phyloP scores from a whole-genome alignment of 2,329 filamentous ascomycete genomes.

The Talaromyces sp. region DNA sequence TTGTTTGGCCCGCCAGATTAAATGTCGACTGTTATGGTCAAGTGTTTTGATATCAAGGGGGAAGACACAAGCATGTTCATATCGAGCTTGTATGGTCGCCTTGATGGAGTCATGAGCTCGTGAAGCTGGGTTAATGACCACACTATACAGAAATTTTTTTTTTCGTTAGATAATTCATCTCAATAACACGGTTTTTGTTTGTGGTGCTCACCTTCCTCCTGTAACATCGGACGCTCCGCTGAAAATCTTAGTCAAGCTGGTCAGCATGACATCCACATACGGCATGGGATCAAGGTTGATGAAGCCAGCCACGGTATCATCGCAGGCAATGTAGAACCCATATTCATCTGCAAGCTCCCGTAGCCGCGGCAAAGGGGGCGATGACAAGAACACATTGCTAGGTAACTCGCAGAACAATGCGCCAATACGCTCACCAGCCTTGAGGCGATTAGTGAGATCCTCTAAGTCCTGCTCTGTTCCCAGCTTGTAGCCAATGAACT shows the following conservation, averaged over 20 bases:
- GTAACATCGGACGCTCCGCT: conserved; percentile 14
- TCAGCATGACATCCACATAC: conserved; percentile 14
- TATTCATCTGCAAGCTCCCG: conserved; percentile 12
- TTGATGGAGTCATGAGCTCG: too few species aligned
- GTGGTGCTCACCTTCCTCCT: conserved; percentile 1
- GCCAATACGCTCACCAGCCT: not conserved
- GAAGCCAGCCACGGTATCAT: conserved; percentile 14
- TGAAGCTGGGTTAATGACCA: conserved; percentile 45
- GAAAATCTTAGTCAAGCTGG: conserved; percentile 17
- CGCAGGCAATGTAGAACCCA: conserved; percentile 12
- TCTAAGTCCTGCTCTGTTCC: conserved; percentile 8
- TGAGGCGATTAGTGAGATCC: not conserved
- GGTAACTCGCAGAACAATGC: conserved; percentile 12
- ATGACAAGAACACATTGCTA: conserved; percentile 6
- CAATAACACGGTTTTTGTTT: too few species aligned
- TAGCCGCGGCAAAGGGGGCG: conserved; percentile 12
- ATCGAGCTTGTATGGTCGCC: too few species aligned
- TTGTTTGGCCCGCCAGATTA: conserved; percentile 17
- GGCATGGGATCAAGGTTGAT: conserved; percentile 14
- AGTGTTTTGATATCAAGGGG: conserved; percentile 19
- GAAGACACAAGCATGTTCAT: conserved; percentile 8
- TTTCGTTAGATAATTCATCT: too few species aligned
- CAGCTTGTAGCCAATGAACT: not conserved
- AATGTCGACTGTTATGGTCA: conserved; percentile 21
- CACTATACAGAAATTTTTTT: conserved; percentile 22